Base-by-base conservation (phyloP, 2,329 filamentous ascomycete genomes). In the Diplodia sapinea region DNA sequence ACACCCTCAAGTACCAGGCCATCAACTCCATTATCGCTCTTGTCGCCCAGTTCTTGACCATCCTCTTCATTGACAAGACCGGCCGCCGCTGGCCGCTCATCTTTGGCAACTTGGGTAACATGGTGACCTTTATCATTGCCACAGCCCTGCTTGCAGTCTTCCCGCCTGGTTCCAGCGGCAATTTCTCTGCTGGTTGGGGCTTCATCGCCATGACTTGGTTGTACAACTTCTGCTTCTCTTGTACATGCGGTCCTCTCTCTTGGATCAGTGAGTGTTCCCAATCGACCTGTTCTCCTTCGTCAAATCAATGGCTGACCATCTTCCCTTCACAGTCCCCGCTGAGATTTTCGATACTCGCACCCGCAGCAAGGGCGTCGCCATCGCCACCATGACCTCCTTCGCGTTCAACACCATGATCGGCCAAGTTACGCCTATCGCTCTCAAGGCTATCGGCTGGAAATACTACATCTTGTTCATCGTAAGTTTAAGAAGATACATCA, bases 341-440 rank as follows among this genome's bases (percentile, higher is more conserved):
- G 90, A 92, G 75, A 89, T 92, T 50, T 93, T 93, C 79, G 91
- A 93, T 77, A 93, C 89, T 2, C 86, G 88, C 69, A 93, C 90
- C 0, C 85, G 91, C 49, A 84, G 87, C 65, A 92, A 92, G 80
- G 91, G 90, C 72, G 90, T 93, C 1, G 89, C 88, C 1, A 87
- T 93, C 70, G 89, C 89, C 0, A 91, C 88, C 5, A 92, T 92
- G 89, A 83, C 81, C 23, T 88, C 84, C 12, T 93, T 91, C 76
- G 90, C 90, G 1, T 92, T 91, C 81, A 92, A 91, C 79, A 91
- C 89, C 36, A 87, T 92, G 85, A 91, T 92, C 67, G 89, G 88
- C 1, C 87, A 90, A 75, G 84, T 89, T 11, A 91, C 89, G 0
- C 85, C 85, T 2, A 86, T 87, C 52, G 87, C 86, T 1, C 85